phyloP scores from a whole-genome alignment of 257 asterid species.

The Parsonsia alboflavescens region DNA sequence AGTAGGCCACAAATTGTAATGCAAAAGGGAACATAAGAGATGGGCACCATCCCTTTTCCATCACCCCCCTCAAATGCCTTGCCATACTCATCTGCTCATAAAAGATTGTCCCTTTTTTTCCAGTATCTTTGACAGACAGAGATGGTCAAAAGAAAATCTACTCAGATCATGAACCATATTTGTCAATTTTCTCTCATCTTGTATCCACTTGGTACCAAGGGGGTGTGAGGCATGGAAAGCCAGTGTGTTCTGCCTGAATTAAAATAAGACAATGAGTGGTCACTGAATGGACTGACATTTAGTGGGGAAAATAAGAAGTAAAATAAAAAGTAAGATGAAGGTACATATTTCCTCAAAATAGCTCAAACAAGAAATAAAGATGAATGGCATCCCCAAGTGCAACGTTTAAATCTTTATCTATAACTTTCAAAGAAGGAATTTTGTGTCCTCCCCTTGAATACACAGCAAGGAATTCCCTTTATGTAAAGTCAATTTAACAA shows the following conservation, averaged over 20 bases:
- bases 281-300: not conserved
- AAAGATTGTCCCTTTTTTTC: not conserved
- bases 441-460: not conserved
- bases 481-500: not conserved
- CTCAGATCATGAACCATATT: constrained; percentile 9
- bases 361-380: not conserved
- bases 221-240: not conserved
- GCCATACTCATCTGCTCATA: not conserved
- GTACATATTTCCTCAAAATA: not conserved
- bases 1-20: constrained; percentile 21
- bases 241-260: constrained; percentile 1
- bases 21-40: constrained; percentile 19
- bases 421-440: not conserved
- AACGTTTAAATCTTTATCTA: not conserved
- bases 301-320: not conserved
- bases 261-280: not conserved
- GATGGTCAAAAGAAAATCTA: constrained; percentile 19
- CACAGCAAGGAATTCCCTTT: not conserved
- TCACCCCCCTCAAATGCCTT: constrained; percentile 23
- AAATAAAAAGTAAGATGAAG: not conserved
- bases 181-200: constrained; percentile 14
- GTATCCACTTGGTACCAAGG: not conserved
- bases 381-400: not conserved
- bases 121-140: not conserved
- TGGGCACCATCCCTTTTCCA: constrained; percentile 28